Percentiles rank a stretch among this genome's conserved stretches.
Conservation (phyloP, 2,329 filamentous ascomycete species). For the Dryadomyces quercus-mongolicae region DNA sequence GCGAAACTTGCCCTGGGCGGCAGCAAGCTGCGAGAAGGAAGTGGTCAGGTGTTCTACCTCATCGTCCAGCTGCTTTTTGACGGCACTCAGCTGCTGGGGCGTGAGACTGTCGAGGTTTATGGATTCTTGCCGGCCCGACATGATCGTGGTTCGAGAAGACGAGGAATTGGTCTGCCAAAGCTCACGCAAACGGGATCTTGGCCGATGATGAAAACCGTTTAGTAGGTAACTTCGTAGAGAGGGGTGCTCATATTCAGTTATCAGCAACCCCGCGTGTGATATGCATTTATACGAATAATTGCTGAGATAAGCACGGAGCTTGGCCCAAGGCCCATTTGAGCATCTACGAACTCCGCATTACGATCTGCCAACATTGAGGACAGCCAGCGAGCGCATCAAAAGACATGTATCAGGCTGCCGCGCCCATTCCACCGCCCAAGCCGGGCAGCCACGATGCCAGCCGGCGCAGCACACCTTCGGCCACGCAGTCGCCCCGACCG, state of each 20-base stretch:
- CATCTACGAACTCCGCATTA: background rate
- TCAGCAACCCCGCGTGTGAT: background rate
- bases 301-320: background rate
- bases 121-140: constrained; percentile 18
- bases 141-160: background rate
- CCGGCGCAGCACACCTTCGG: constrained; percentile 51
- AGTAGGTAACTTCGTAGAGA: background rate
- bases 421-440: constrained; percentile 62
- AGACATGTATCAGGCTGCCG: constrained; percentile 35
- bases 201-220: background rate
- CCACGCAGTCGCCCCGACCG: constrained; percentile 30
- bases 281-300: background rate
- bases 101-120: constrained; percentile 64
- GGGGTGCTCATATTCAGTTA: background rate
- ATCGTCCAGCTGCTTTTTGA: constrained; percentile 93
- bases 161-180: background rate
- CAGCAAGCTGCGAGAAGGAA: constrained; percentile 81
- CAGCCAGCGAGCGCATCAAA: background rate
- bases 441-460: constrained; percentile 57
- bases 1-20: constrained; percentile 81
- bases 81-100: constrained; percentile 71
- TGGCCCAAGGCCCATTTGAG: background rate
- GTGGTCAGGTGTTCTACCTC: constrained; percentile 89
- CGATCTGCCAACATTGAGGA: background rate
- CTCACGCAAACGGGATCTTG: too few relatives aligned